phyloP scores from a whole-genome alignment of 1,284 basidiomycete species.

The Sporisorium scitamineum region DNA sequence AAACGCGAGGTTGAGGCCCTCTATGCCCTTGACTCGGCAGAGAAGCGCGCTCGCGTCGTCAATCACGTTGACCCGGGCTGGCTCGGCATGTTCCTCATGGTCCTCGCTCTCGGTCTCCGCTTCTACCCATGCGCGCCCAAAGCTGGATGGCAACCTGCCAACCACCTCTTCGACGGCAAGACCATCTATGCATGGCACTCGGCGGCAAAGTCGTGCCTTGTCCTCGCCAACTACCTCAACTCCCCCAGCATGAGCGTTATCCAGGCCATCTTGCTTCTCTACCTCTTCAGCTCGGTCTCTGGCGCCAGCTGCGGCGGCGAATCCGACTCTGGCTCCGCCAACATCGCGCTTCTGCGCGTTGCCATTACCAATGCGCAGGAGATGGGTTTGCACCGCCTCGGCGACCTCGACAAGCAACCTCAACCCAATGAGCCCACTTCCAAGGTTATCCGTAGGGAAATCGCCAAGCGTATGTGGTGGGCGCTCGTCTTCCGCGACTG shows the following conservation, averaged over 20 bases:
- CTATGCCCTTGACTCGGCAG: slow-evolving; percentile 56
- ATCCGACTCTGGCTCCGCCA: slow-evolving; percentile 31
- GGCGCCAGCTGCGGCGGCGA: slow-evolving; percentile 35
- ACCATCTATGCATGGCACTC: slow-evolving; percentile 60
- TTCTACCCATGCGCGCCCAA: slow-evolving; percentile 63
- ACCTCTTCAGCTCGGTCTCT: slow-evolving; percentile 40
- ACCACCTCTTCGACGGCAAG: slow-evolving; percentile 61
- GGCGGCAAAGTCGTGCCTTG: slow-evolving; percentile 59
- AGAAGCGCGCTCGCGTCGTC: slow-evolving; percentile 61
- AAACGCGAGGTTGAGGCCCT: slow-evolving; percentile 59
- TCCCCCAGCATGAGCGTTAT: slow-evolving; percentile 58
- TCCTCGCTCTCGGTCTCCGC: slow-evolving; percentile 59
- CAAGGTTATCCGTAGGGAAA: slow-evolving; percentile 57
- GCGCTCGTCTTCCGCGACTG: slow-evolving; percentile 62
- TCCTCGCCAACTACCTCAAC: slow-evolving; percentile 59
- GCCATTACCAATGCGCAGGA: slow-evolving; percentile 66
- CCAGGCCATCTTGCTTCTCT: slow-evolving; percentile 58
- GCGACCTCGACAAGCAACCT: slow-evolving; percentile 57
- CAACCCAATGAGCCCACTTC: slow-evolving; percentile 47
- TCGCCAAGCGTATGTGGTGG: slow-evolving; percentile 67
- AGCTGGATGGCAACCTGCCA: slow-evolving; percentile 41
- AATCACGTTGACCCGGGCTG: slow-evolving; percentile 63
- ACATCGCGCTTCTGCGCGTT: slow-evolving; percentile 47
- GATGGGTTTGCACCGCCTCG: slow-evolving; percentile 64
- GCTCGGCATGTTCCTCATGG: slow-evolving; percentile 61